Conservation (phyloP, 176 grass and related monocot genomes). For the Echinochloa phyllopogon region DNA sequence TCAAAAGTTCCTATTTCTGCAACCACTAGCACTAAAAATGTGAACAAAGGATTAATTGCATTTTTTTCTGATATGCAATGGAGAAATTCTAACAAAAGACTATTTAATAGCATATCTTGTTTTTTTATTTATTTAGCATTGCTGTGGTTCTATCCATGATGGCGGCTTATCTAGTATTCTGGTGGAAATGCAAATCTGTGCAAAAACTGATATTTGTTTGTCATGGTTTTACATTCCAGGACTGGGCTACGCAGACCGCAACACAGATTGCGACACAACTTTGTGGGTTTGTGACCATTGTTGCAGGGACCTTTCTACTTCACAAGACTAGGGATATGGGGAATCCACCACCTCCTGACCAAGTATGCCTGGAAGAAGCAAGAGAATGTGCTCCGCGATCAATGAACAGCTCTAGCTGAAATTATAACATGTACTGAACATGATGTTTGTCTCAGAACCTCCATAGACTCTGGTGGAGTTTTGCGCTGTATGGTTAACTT, state of each 20-base stretch:
- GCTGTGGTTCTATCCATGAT: not conserved
- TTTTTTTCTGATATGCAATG: not conserved
- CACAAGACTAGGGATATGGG: conserved; percentile 79
- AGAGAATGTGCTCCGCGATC: conserved; percentile 25
- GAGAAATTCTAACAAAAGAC: not conserved
- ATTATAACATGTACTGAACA: conserved; percentile 7
- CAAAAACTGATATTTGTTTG: conserved; percentile 17
- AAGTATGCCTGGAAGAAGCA: conserved; percentile 47
- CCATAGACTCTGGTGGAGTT: not conserved
- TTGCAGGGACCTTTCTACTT: conserved; percentile 76
- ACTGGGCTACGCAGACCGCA: conserved; percentile 63
- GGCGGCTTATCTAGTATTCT: not conserved
- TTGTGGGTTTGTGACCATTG: conserved; percentile 75
- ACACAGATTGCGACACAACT: conserved; percentile 69
- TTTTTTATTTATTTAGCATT: not conserved
- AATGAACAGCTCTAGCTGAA: conserved; percentile 38
- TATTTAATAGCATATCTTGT: not conserved
- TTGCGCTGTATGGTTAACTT: not conserved
- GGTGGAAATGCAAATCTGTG: not conserved
- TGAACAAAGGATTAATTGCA: not conserved
- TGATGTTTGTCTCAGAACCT: not conserved
- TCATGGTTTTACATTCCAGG: conserved; percentile 50
- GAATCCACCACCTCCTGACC: conserved; percentile 45
- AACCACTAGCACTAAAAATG: not conserved
- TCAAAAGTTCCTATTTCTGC: not conserved